These are phyloP conservation scores for Calycina herbarum DNA, from an alignment of 2,329 filamentous ascomycete genomes.

Conservation along the genomic window DNA sequence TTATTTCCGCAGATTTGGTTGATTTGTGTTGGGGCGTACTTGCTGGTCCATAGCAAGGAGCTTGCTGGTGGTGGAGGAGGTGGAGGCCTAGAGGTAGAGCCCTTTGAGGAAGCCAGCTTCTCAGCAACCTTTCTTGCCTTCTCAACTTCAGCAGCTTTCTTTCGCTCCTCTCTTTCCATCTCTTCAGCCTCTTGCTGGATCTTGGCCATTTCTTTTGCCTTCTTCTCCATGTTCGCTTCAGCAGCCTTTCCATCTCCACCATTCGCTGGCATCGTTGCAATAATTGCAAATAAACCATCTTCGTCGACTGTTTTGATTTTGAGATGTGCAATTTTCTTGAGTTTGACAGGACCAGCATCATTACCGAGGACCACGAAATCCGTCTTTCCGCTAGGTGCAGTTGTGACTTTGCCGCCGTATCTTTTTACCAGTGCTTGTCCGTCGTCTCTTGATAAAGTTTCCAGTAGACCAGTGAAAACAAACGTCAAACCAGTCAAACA, in stretches of 20 bases:
- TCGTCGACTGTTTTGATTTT: conserved; percentile 92
- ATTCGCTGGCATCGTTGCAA: conserved; percentile 75
- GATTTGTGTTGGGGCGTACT: conserved; percentile 85
- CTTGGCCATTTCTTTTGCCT: conserved; percentile 80
- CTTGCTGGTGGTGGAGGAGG: conserved; percentile 46
- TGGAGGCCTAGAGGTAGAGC: conserved; percentile 42
- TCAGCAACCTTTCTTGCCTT: conserved; percentile 47
- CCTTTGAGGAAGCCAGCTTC: conserved; percentile 36
- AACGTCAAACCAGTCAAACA: conserved; percentile 88
- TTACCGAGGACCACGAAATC: conserved; percentile 88
- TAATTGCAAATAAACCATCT: conserved; percentile 84
- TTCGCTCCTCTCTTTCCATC: conserved; percentile 80
- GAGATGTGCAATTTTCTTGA: conserved; percentile 78
- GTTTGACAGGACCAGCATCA: conserved; percentile 91
- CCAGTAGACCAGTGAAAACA: conserved; percentile 89
- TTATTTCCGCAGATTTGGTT: conserved; percentile 97
- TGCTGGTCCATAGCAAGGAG: conserved; percentile 84
- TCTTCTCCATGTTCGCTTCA: conserved; percentile 81
- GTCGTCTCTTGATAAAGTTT: conserved; percentile 79
- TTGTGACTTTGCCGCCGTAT: conserved; percentile 89
- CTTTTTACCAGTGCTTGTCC: conserved; percentile 84
- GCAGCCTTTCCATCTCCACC: conserved; percentile 88
- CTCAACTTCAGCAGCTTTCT: conserved; percentile 51
- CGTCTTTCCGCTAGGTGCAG: conserved; percentile 86
- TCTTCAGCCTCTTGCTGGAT: conserved; percentile 77